Evolutionary conservation across 23 red algal species (phyloP).

Genomic region (Gracilaria gracilis): DNA sequence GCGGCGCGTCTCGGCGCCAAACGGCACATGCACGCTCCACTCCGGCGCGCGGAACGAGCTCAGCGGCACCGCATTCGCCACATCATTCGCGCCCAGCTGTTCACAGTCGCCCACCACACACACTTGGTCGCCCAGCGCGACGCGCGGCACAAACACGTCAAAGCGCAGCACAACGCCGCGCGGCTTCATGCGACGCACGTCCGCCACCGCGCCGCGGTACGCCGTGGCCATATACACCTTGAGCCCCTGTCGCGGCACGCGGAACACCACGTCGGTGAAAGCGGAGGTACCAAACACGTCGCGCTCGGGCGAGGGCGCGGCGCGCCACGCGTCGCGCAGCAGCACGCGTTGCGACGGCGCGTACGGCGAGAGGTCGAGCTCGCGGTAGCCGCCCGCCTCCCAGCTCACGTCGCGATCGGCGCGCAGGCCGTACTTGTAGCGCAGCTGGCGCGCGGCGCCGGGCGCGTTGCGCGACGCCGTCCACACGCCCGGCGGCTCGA

Average conservation of each 20-base stretch:
- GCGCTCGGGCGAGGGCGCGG: background rate
- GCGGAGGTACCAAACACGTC: slow-evolving; percentile 78
- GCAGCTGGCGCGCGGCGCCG: background rate
- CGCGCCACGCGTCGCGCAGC: slow-evolving; percentile 57
- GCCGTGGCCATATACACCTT: background rate
- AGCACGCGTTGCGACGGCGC: background rate
- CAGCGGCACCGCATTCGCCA: slow-evolving; percentile 30
- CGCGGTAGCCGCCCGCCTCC: slow-evolving; percentile 63
- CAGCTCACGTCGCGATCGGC: background rate
- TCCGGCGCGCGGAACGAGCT: slow-evolving; percentile 38
- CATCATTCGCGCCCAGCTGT: slow-evolving; percentile 26
- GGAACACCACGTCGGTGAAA: slow-evolving; percentile 83
- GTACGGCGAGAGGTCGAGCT: background rate
- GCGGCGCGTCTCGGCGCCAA: background rate
- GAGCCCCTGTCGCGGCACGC: background rate
- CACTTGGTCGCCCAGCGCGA: slow-evolving; percentile 52
- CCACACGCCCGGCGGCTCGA: slow-evolving; percentile 71
- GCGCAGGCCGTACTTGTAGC: slow-evolving; percentile 59
- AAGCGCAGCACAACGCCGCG: slow-evolving; percentile 65
- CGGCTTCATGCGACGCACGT: slow-evolving; percentile 21
- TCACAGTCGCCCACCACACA: slow-evolving; percentile 60
- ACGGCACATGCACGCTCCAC: slow-evolving; percentile 61
- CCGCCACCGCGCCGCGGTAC: background rate
- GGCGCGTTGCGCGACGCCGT: background rate
- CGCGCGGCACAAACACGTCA: slow-evolving; percentile 69